A percentile compares a stretch with the other conserved stretches of the same genome.
phyloP scores from a whole-genome alignment of 2,329 filamentous ascomycete species.

The Tolypocladium endophyticum region DNA sequence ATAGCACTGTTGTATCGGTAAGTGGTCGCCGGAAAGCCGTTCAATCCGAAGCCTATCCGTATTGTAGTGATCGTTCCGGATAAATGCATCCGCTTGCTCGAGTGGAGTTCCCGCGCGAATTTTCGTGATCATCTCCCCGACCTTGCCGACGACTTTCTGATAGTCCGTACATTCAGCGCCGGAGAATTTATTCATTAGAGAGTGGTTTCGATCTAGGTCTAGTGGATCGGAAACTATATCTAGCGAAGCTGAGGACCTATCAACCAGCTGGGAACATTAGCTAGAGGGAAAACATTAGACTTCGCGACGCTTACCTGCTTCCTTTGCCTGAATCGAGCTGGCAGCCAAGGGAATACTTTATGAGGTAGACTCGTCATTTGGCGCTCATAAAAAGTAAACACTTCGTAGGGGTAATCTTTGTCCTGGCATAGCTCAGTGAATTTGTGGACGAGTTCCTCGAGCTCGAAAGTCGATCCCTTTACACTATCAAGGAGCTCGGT shows the following conservation, averaged over 20 bases:
- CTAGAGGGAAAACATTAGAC: neutral
- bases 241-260: conserved; percentile 11
- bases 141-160: neutral
- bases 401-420: conserved; percentile 2
- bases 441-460: conserved; percentile 8
- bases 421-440: conserved; percentile 10
- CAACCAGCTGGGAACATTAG: conserved; percentile 11
- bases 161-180: conserved; percentile 6
- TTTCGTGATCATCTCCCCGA: conserved; percentile 3
- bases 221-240: conserved; percentile 12
- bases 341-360: conserved; percentile 8
- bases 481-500: conserved; percentile 8
- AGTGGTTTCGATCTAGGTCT: conserved; percentile 12
- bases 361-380: conserved; percentile 8
- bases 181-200: conserved; percentile 17
- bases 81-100: conserved; percentile 8
- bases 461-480: conserved; percentile 7
- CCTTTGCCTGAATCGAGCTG: neutral
- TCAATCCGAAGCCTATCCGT: conserved; percentile 17
- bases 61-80: conserved; percentile 13
- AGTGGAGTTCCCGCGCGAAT: conserved; percentile 9
- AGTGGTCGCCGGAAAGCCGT: conserved; percentile 21
- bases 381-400: conserved; percentile 13
- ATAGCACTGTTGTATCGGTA: conserved; percentile 25
- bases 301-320: neutral